Evolutionary conservation across 176 grass and related monocot genomes (phyloP).

Genomic region (Hordeum vulgare): MorexV3_pseudomolecules_assembly NC_058523.1:185688675-185689174

Average conservation of each 20-base stretch:
- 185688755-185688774: not conserved
- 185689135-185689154: slow-evolving; percentile 42
- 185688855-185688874: slow-evolving; percentile 35
- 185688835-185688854: slow-evolving; percentile 15
- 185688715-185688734: slow-evolving; percentile 29
- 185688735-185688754: not conserved
- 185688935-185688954: slow-evolving; percentile 16
- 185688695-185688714: slow-evolving; percentile 38
- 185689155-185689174: slow-evolving; percentile 27
- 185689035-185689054: slow-evolving; percentile 30
- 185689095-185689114: slow-evolving; percentile 29
- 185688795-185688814: slow-evolving; percentile 7
- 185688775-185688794: not conserved
- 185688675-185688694: slow-evolving; percentile 43
- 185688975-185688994: not conserved
- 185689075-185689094: slow-evolving; percentile 20
- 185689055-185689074: slow-evolving; percentile 33
- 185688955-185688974: not conserved
- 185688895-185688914: not conserved
- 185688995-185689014: slow-evolving; percentile 17
- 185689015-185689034: slow-evolving; percentile 43
- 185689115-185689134: slow-evolving; percentile 60
- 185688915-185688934: not conserved
- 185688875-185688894: slow-evolving; percentile 47
- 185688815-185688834: slow-evolving; percentile 28